Base-by-base conservation (phyloP, 2,329 filamentous ascomycete species). In the Alternaria arbusti region DNA sequence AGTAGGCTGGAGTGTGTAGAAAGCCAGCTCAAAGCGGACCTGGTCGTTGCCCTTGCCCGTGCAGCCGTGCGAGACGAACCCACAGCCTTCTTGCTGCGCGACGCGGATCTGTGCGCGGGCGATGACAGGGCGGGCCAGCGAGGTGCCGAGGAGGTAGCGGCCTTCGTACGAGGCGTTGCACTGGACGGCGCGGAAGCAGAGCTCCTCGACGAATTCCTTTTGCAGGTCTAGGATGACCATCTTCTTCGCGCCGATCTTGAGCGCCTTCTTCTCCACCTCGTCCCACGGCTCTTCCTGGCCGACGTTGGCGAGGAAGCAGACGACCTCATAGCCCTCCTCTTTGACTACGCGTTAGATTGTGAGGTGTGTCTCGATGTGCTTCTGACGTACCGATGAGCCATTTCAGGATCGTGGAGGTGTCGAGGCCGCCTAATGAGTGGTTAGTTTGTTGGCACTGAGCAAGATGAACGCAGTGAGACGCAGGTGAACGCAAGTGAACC, bases 121-220 rank as follows among this genome's bases (percentile, higher is more conserved):
- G 71, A 92, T 92, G 78, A 91, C 86, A 45, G 90, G 90, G 60
- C 90, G 87, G 67, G 90, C 90, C 64, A 92, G 85, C 46, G 84
- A 85, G 58, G 88, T 90, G 64, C 88, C 87, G 63, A 80, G 77
- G n/a, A 79, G 74, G 67, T 79, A 79, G 50, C 76, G 74, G 76
- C 89, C 89, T 84, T 93, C 82, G 76, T 84, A 83, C 56, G 79
- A 77, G 67, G 85, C 85, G 72, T 87, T 87, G 82, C 89, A 92
- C 81, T 93, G 90, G 67, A 96, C 87, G 65, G 92, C 92, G 56
- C 87, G 90, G 87, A 90, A 94, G 84, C 90, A 91, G 47, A 96
- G 86, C 83, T 95, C 87, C 72, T 94, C 90, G 70, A 96, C 88
- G 75, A 96, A 94, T 81, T 93, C 90, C 71, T 85, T 85, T 74